Conservation (phyloP, 75 land plant genomes). For the Selaginella moellendorffii region DNA sequence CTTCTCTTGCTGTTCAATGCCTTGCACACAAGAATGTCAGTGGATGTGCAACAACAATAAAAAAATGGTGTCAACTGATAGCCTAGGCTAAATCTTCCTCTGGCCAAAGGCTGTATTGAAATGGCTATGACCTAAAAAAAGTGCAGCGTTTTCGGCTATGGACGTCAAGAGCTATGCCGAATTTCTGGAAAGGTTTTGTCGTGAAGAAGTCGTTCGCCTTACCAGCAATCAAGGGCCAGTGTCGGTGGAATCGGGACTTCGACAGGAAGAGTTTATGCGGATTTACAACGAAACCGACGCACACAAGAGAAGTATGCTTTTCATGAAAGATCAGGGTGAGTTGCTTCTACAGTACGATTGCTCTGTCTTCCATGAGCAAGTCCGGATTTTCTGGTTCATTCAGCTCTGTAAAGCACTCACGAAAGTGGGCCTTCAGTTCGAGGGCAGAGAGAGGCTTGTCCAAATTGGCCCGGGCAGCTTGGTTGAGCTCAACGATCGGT, state of each 20-base stretch:
- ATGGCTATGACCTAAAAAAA: neutral
- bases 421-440: neutral
- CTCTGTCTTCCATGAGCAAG: constrained; percentile 1
- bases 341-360: constrained; percentile 1
- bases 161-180: neutral
- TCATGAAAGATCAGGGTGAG: neutral
- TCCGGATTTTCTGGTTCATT: neutral
- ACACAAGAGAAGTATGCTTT: neutral
- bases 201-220: constrained; percentile 1
- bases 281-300: neutral
- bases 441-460: constrained; percentile 2
- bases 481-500: constrained; percentile 1
- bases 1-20: neutral
- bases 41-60: neutral
- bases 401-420: neutral
- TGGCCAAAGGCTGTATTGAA: neutral
- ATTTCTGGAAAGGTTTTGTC: neutral
- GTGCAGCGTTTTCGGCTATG: neutral
- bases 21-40: neutral
- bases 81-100: neutral
- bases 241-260: neutral
- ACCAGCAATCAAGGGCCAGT: constrained; percentile 1
- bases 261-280: constrained; percentile 1
- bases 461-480: neutral
- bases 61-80: neutral